Evolutionary conservation across 2,329 filamentous ascomycete species (phyloP), one percentile per base, ranked within the genome.

Genomic region (Alternaria conjuncta): DNA sequence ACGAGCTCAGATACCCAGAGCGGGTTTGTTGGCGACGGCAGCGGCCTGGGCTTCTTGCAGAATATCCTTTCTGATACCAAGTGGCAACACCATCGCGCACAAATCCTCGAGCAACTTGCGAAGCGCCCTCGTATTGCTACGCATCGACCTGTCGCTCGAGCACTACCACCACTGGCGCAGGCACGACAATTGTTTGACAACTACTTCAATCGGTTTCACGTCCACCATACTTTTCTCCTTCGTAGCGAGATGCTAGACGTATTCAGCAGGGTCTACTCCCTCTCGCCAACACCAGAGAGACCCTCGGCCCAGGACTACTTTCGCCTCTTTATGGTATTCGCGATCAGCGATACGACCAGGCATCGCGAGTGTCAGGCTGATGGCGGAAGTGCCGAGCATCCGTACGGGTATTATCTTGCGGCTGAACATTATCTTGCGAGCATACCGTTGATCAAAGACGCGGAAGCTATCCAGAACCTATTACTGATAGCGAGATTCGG

Each of bases 401-500:
- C 82, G 2, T 80, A 79, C 63, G 80, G 81, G 9, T 83, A 80
- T 60, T 83, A 79, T 50, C 72, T 78, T 10, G 73, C 81, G 2
- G 81, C 82, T 1, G 71, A 80, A 64, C 65, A 72, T 13, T 71
- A 79, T 50, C 63, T 81, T 3, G 71, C 74, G 10, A 56, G 68
- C 0, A 70, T 73, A 4, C 71, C 79, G 12, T 61, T 82, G 0
- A 75, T 78, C 1, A 68, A 71, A n/a, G 74, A 76, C 2, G 56
- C 80, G 2, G 67, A 75, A 6, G 79, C 79, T 0, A 76, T 83
- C 10, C 80, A 83, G 57, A 80, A 83, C 50, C 70, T 83, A 3
- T 66, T 84, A 0, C 60, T 83, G 6, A 70, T 83, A 15, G 78
- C 75, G 9, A 71, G 81, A 12, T 83, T 83, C 60, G 81, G 79